Base-by-base conservation (phyloP, 2,329 filamentous ascomycete genomes). In the Aspergillus ochraceus region DNA sequence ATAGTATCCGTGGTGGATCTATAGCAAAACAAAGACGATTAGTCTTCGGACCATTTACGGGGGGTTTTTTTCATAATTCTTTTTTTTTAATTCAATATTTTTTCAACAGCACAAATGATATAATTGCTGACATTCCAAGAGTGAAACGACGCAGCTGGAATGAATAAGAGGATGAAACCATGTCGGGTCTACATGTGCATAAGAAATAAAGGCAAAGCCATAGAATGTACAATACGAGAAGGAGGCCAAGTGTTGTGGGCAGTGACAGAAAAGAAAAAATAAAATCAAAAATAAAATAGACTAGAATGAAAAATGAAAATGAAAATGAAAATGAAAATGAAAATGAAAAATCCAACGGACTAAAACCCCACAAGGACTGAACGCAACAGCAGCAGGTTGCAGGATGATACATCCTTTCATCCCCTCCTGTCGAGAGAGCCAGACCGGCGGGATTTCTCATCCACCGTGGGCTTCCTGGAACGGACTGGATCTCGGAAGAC, bases 1-100 rank as follows among this genome's bases (percentile, higher is more conserved):
- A 64, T 57, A 59, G 59, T 60, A 60, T 57, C 57, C 49, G 52
- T 55, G 60, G 68, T 74, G 72, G 71, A 70, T 63, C 67, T 63
- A 58, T 61, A 64, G 59, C 49, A 60, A 45, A 52, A 60, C 52
- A 52, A 55, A 57, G 56, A 22, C 36, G 17, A 17, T 51, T 26
- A 29, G 24, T 26, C 24, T 30, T 57, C 63, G 59, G 60, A 58
- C 39, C 47, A 51, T 19, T 51, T 51, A 22, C 20, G 46, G 19
- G 22, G 11, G n/a, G 12, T 3, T 29, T 30, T 26, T 50, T 50
- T 26, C 19, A 29, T 26, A 47, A 19, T 51, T 9, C 17, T 30
- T 29, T 51, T 51, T 26, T 50, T 50, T 26, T 50, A 2, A 11
- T 24, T 32, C 4, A 30, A 24, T 50, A n/a, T 17, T 20, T 24